Percentiles rank a stretch among this genome's conserved stretches.
Conservation (phyloP, 345 rosid species). For the Melaleuca quinquenervia region DNA sequence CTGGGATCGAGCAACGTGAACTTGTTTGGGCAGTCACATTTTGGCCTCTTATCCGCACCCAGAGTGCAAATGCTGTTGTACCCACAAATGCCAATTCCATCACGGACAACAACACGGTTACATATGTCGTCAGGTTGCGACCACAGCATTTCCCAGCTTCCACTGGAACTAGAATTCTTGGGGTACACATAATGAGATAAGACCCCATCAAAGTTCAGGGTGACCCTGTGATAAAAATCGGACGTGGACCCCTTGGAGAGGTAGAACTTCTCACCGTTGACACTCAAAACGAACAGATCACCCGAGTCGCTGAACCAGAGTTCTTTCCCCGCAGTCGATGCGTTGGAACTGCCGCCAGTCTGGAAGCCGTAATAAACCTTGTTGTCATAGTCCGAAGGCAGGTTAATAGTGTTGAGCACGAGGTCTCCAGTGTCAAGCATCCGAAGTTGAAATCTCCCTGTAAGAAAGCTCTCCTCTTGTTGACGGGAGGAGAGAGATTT, state of each 20-base stretch:
- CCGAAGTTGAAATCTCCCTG: constrained; percentile 25
- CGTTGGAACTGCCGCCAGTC: background rate
- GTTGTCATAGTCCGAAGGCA: constrained; percentile 5
- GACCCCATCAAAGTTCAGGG: constrained; percentile 30
- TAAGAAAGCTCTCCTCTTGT: constrained; percentile 13
- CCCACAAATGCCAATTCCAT: constrained; percentile 27
- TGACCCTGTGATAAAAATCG: constrained; percentile 13
- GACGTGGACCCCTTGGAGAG: background rate
- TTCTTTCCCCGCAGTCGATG: background rate
- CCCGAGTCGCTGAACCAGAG: constrained; percentile 14
- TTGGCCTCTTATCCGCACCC: background rate
- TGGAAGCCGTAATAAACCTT: background rate
- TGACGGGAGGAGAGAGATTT: constrained; percentile 4
- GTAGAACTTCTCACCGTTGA: background rate
- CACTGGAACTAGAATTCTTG: background rate
- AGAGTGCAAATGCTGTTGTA: constrained; percentile 20
- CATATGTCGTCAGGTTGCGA: constrained; percentile 21
- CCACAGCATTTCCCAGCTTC: background rate
- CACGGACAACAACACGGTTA: rapidly evolving
- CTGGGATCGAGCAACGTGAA: constrained; percentile 12
- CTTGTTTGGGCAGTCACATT: constrained; percentile 14
- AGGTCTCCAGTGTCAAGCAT: constrained; percentile 9
- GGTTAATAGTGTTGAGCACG: constrained; percentile 9
- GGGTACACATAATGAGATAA: constrained; percentile 5
- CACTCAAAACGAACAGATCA: constrained; percentile 5